These are phyloP conservation scores for Pleurotus cornucopiae DNA, from an alignment of 768 basidiomycete species.

Conservation along the genomic window DNA sequence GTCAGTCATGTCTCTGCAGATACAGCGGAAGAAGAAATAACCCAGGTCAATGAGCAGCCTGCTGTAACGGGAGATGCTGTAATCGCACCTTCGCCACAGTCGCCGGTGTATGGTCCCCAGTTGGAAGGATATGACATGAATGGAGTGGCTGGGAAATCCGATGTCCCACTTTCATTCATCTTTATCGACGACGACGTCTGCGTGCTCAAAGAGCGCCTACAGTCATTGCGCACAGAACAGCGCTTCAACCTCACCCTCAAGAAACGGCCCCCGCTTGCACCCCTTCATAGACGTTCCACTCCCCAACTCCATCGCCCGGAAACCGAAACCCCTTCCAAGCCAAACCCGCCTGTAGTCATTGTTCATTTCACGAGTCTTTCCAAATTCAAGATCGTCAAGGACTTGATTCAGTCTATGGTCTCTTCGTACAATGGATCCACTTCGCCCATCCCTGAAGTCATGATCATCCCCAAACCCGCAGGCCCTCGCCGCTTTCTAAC, in stretches of 20 bases:
- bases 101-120: constrained; percentile 2
- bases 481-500: constrained; percentile 93
- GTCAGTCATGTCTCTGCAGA: constrained; percentile 75
- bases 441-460: constrained; percentile 73
- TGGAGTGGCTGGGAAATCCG: not conserved
- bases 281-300: constrained; percentile 73
- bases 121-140: not conserved
- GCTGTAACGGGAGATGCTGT: not conserved
- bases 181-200: constrained; percentile 92
- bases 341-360: constrained; percentile 42
- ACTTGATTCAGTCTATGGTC: constrained; percentile 71
- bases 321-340: constrained; percentile 28
- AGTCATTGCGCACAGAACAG: constrained; percentile 59
- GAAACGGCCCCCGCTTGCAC: constrained; percentile 66
- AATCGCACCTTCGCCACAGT: constrained; percentile 10
- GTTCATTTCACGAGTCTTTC: constrained; percentile 89
- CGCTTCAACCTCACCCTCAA: constrained; percentile 34
- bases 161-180: constrained; percentile 51
- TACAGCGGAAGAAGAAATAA: constrained; percentile 39
- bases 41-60: not conserved
- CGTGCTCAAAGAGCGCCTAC: constrained; percentile 71
- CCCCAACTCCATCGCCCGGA: constrained; percentile 67
- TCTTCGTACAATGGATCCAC: constrained; percentile 38
- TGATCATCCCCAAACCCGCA: constrained; percentile 96
- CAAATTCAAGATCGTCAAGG: constrained; percentile 87